A percentile compares a stretch with the other conserved stretches of the same genome.
Conservation (phyloP, 2,329 filamentous ascomycete genomes). For the Pseudogymnoascus sp. region DNA sequence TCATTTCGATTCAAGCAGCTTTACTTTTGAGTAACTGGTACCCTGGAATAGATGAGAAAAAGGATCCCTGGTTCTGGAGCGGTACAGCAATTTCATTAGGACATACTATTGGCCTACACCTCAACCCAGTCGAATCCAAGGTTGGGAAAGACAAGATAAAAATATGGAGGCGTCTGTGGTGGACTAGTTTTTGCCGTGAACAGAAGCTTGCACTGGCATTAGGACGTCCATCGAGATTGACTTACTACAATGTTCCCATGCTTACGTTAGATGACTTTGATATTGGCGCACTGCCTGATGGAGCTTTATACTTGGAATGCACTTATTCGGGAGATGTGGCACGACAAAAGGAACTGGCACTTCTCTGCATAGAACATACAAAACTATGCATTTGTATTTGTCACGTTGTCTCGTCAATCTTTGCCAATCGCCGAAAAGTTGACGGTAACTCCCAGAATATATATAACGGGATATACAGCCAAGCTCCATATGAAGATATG, state of each 20-base stretch:
- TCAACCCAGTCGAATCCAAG: slow-evolving; percentile 64
- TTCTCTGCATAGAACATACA: slow-evolving; percentile 82
- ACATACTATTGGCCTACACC: slow-evolving; percentile 83
- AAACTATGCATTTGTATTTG: slow-evolving; percentile 82
- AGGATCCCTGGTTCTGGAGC: slow-evolving; percentile 97
- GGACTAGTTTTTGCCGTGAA: slow-evolving; percentile 90
- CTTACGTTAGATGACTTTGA: slow-evolving; percentile 76
- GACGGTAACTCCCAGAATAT: not conserved
- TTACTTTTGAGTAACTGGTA: slow-evolving; percentile 93
- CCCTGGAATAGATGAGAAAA: slow-evolving; percentile 87
- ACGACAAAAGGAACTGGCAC: slow-evolving; percentile 68
- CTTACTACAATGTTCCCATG: slow-evolving; percentile 87
- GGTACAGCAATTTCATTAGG: slow-evolving; percentile 83
- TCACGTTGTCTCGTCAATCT: slow-evolving; percentile 52
- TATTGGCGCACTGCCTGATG: slow-evolving; percentile 59
- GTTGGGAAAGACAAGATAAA: slow-evolving; percentile 65
- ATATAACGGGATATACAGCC: not conserved
- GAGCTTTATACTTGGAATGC: slow-evolving; percentile 61
- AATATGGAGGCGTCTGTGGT: slow-evolving; percentile 91
- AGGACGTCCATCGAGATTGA: slow-evolving; percentile 81
- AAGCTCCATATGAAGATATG: not conserved
- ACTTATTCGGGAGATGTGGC: slow-evolving; percentile 58
- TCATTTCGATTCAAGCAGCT: slow-evolving; percentile 76
- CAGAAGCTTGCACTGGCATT: slow-evolving; percentile 87
- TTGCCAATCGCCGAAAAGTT: not conserved